Evolutionary conservation across 345 rosid genomes (phyloP).

Genomic region (Populus simonii): DNA sequence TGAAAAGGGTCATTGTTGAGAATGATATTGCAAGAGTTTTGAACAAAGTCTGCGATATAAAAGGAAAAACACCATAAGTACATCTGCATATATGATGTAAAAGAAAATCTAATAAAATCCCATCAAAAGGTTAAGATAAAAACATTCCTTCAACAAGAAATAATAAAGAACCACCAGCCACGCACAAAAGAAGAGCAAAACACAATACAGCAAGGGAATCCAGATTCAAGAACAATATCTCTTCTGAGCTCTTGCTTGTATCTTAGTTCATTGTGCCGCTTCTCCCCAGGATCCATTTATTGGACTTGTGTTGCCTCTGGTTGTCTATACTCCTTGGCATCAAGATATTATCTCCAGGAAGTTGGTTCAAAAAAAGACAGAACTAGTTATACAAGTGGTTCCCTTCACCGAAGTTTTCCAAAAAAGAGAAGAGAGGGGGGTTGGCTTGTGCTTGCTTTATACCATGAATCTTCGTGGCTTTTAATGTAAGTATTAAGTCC

Average conservation of each 20-base stretch:
- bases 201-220: not conserved
- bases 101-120: not conserved
- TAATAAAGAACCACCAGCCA: not conserved
- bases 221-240: slow-evolving; percentile 33
- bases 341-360: not conserved
- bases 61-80: not conserved
- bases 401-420: not conserved
- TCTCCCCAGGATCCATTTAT: slow-evolving; percentile 59
- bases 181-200: not conserved
- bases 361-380: not conserved
- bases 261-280: slow-evolving; percentile 57
- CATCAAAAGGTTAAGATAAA: not conserved
- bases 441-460: not conserved
- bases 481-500: not conserved
- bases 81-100: not conserved
- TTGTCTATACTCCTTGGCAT: not conserved
- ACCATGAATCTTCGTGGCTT: not conserved
- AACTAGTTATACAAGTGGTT: not conserved
- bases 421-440: not conserved
- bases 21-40: slow-evolving; percentile 60
- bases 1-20: slow-evolving; percentile 63
- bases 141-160: not conserved
- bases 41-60: slow-evolving; percentile 46
- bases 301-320: not conserved
- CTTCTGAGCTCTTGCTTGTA: slow-evolving; percentile 66